Evolutionary conservation across 495 filamentous ascomycete genomes (phyloP), one percentile per base, ranked within the genome.

Genomic region (Hypoxylon lienhwacheense): DNA sequence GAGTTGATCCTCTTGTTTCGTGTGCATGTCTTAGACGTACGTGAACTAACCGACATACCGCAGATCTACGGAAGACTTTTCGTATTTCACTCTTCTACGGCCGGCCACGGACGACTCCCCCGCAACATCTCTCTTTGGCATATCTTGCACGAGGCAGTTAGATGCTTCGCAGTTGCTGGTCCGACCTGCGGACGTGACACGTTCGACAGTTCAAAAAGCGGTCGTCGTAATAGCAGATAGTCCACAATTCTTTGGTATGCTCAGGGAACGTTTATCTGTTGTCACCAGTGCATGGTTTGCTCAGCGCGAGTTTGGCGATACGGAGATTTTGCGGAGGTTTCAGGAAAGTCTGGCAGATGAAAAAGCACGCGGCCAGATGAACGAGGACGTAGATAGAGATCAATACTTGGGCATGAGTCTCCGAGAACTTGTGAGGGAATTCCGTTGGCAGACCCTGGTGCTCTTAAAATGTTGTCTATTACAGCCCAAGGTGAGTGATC

Each of bases 261-360:
- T 91, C 61, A 81, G 89, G 65, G 89, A 95, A 72, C 86, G 90
- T 65, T 70, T 97, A 37, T 85, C 85, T 25, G 83, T 95, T 37
- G 91, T 98, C 16, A 96, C 93, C 19, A 85, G 81, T 61, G 95
- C 95, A 29, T 98, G 93, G 93, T 98, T 98, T 75, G 86, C 85
- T 39, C 93, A 98, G 77, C 86, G 84, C 82, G 92, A 90, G 63
- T 86, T 84, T 51, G 62, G 70, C 35, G 74, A 79, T 55, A 74
- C 70, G 11, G 73, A 79, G 46, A 78, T 79, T 36, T 59, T 79
- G 60, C 73, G 89, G 76, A 81, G 87, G 73, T 97, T 98, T 59
- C 91, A 95, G 65, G 93, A 97, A 69, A 92, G 89, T 59, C 72
- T 98, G 57, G 79, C 73, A 4, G 78, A 81, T 33, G 79, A 82